Base-by-base conservation (phyloP, 306 rosid genomes). In the Luffa acutangula region DNA sequence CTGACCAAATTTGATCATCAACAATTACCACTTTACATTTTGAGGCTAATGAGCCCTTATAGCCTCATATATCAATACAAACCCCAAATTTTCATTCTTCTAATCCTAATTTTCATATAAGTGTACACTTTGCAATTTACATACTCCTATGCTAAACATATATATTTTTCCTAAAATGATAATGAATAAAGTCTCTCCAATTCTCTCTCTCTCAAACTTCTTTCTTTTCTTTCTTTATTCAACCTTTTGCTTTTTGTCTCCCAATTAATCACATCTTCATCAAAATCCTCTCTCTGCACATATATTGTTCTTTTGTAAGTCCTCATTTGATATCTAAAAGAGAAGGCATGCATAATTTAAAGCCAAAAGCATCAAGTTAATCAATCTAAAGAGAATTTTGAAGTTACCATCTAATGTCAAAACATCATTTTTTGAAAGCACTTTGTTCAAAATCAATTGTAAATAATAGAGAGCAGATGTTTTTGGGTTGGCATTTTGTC, bases 401-500 rank as follows among this genome's bases (percentile, higher is more conserved):
- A 65, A 39, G 48, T 15, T 65, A 17, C 41, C 42, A 4, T 60
- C 18, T 11, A 0, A 11, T 33, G 41, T 67, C 17, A 67, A 67
- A 66, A 66, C 14, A 59, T 59, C 49, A 2, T 6, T 31, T 17
- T 14, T 64, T 15, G 6, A 65, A 64, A 37, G 21, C 72, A 25
- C 21, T 37, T 65, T 65, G 73, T 15, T 7, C 6, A 66, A 17
- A 6, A 66, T 18, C 51, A 66, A 7, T 8, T 15, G 48, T 8
- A 39, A 66, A 67, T 67, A 67, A 39, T 67, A 67, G 75, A 67
- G 34, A 67, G 33, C 75, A 41, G 34, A 69, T 69, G 75, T 69
- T 69, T 74, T 74, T 49, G 78, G 78, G 78, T 48, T 74, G 60
- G 78, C 60, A 51, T 51, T 74, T 74, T 74, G 78, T 74, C 78